Evolutionary conservation across 2,329 filamentous ascomycete genomes (phyloP), one percentile per base, ranked within the genome.

Genomic region (Leptographium wingfieldii): DNA sequence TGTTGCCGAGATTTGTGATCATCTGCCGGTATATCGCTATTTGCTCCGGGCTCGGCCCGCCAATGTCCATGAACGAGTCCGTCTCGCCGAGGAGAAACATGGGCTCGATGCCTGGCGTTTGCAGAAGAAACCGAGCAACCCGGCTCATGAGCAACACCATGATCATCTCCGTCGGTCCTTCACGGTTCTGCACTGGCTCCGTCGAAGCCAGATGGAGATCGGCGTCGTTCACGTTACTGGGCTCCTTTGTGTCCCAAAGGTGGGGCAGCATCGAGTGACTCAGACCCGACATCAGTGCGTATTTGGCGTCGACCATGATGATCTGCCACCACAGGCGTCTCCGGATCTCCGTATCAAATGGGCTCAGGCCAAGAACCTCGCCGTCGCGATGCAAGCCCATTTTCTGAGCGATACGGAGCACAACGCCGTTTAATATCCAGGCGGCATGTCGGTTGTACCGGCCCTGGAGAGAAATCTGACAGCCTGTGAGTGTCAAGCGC

Each of bases 281-380:
- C 29, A 84, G 74, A 1, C 82, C 82, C 5, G 82, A 83, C 60
- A 81, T 72, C 60, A 84, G 70, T 51, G 80, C 81, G 59, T 79
- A 79, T 63, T 81, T 79, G 52, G 77, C 73, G 63, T 85, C 82
- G 58, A 82, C 73, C 59, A 84, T 72, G 56, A 83, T 74, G 31
- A 86, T 77, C 66, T 82, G 78, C 83, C 82, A 85, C 84, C 84
- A 88, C 25, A 87, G 74, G 7, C 85, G 75, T 52, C 84, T 74
- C n/a, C 84, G 77, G 76, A 87, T 86, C 67, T 88, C 83, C 2
- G 80, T 80, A 65, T 87, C 83, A 65, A 86, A 85, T 0, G 83
- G 81, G 0, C 78, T 74, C 2, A 86, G 72, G 1, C 78, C 78
- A 6, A 84, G 72, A 22, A 72, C 69, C 61, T 79, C 77, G 43